These are phyloP conservation scores for Aureobasidium lini DNA, from an alignment of 2,329 filamentous ascomycete species.

Conservation along the genomic window DNA sequence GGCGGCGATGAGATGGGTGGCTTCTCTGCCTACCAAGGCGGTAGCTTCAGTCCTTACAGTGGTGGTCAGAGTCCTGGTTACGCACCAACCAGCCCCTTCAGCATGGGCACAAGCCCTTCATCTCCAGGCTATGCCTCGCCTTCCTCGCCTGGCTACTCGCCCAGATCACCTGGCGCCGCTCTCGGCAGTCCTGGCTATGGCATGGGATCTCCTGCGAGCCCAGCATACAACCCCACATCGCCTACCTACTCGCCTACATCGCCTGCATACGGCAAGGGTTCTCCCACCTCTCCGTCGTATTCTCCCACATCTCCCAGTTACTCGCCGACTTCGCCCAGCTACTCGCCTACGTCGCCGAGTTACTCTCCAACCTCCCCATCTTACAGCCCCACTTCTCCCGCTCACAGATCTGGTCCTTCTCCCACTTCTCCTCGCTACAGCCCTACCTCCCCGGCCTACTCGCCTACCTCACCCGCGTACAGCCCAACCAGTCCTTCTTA, in stretches of 20 bases:
- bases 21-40: slow-evolving; percentile 58
- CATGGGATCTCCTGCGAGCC: slow-evolving; percentile 46
- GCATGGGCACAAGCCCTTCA: slow-evolving; percentile 46
- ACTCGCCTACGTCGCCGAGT: slow-evolving; percentile 56
- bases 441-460: slow-evolving; percentile 51
- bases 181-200: slow-evolving; percentile 49
- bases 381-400: slow-evolving; percentile 40
- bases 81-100: slow-evolving; percentile 69
- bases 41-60: slow-evolving; percentile 60
- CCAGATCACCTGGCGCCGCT: slow-evolving; percentile 42
- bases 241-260: slow-evolving; percentile 31
- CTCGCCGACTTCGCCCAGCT: slow-evolving; percentile 56
- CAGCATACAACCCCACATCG: slow-evolving; percentile 38
- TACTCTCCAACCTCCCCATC: slow-evolving; percentile 40
- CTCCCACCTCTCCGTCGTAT: slow-evolving; percentile 55
- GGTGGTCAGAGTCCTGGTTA: slow-evolving; percentile 58
- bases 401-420: slow-evolving; percentile 36
- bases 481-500: slow-evolving; percentile 29
- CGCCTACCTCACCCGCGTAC: slow-evolving; percentile 43
- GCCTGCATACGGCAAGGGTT: slow-evolving; percentile 25
- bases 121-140: slow-evolving; percentile 48
- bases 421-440: slow-evolving; percentile 55
- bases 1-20: slow-evolving; percentile 52
- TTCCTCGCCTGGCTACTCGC: slow-evolving; percentile 26
- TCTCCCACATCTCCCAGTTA: slow-evolving; percentile 68